Evolutionary conservation across 139 green algal species (phyloP), one percentile per base, ranked within the genome.

Genomic region (Desmodesmus armatus): DNA sequence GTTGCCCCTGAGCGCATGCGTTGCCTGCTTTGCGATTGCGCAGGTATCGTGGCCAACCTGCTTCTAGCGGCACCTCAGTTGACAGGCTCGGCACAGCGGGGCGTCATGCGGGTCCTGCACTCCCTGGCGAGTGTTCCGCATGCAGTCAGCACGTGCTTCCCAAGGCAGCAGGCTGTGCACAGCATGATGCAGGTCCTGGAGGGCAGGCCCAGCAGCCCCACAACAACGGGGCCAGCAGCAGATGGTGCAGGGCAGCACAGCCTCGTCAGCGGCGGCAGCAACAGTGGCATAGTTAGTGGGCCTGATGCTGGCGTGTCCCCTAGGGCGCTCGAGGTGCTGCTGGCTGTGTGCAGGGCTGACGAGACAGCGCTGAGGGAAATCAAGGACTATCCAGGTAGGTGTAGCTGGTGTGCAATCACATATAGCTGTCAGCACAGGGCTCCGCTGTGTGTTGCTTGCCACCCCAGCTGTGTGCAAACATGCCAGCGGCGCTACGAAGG

Each of bases 61-160:
- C 73, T 80, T 31, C 47, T 51, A 41, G 73, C 73, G 23, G 73
- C 73, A 19, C 73, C 73, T 44, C 31, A 67, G 47, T 29, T 80
- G 29, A 41, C 33, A 43, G 73, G 73, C 29, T 80, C 73, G 35
- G 73, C 73, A 19, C 49, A 67, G 31, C 33, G 15, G 31, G 67
- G n/a, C 7, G 40, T 80, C 65, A 67, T 83, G 79, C 69, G 39
- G 78, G 78, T 82, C 51, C 71, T 85, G 66, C 66, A 63, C 3
- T 40, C 63, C n/a, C 13, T 75, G 27, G 78, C 58, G 47, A 17
- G 15, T n/a, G 29, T 3, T 11, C 23, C 39, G 3, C 3, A 67
- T 5, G 35, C 11, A 13, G 23, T 63, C 29, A n/a, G n/a, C n/a
- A 39, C 73, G 25, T 19, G 31, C 23, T 80, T 80, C 31, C 73